Conservation (phyloP, 2,329 filamentous ascomycete genomes). For the Alternaria sp. region DNA sequence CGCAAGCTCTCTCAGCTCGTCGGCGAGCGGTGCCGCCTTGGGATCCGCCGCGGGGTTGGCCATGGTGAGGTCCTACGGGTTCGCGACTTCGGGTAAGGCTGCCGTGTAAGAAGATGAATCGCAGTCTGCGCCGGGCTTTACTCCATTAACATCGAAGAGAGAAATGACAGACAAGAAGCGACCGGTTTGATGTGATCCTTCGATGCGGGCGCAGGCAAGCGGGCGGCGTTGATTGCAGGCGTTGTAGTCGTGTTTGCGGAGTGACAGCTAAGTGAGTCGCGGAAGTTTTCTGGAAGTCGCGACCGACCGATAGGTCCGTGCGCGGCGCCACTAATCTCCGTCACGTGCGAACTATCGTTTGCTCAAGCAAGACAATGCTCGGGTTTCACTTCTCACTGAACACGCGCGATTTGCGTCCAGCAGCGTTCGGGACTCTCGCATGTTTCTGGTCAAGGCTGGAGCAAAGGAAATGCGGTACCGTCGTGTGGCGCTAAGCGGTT, state of each 20-base stretch:
- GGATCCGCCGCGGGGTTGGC: constrained; percentile 37
- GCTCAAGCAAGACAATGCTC: neutral
- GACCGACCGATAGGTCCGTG: constrained; percentile 25
- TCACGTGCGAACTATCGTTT: constrained; percentile 10
- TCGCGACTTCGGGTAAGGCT: constrained; percentile 33
- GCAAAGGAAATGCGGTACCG: neutral
- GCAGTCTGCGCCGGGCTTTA: constrained; percentile 23
- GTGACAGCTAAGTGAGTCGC: constrained; percentile 22
- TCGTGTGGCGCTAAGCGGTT: constrained; percentile 26
- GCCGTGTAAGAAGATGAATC: constrained; percentile 27
- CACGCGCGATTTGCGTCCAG: neutral
- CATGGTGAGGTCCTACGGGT: constrained; percentile 36
- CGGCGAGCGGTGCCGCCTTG: constrained; percentile 45
- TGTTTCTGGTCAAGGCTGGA: constrained; percentile 1
- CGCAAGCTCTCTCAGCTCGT: constrained; percentile 46
- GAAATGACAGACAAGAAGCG: constrained; percentile 2
- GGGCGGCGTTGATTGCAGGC: constrained; percentile 14
- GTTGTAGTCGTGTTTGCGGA: constrained; percentile 24
- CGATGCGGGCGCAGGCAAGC: constrained; percentile 12
- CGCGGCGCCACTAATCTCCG: constrained; percentile 5
- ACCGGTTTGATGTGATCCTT: constrained; percentile 1
- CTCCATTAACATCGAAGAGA: constrained; percentile 31
- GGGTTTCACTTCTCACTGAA: neutral
- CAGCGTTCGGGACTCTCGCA: neutral
- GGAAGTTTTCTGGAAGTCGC: constrained; percentile 28